Evolutionary conservation across 805 yeast species (phyloP).

Genomic region (Starmera dryadoides): DNA sequence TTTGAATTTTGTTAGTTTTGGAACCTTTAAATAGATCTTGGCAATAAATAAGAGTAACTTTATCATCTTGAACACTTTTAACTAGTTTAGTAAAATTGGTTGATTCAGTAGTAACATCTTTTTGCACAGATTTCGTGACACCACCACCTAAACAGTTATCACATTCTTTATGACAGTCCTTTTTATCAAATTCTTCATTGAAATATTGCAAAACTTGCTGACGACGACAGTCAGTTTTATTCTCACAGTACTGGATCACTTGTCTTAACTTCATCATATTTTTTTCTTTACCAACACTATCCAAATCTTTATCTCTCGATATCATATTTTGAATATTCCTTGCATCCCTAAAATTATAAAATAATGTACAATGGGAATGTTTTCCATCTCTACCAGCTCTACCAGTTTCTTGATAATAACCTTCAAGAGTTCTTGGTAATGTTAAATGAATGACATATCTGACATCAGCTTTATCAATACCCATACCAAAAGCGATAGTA

Average conservation of each 20-base stretch:
- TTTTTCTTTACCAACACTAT: conserved; percentile 57
- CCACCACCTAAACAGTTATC: conserved; percentile 68
- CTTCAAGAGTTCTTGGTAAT: conserved; percentile 86
- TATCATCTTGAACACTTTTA: conserved; percentile 41
- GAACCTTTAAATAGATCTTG: conserved; percentile 82
- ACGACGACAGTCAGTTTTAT: conserved; percentile 83
- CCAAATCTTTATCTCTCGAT: conserved; percentile 64
- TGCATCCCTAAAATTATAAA: conserved; percentile 75
- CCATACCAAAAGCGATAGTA: conserved; percentile 98
- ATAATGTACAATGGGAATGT: conserved; percentile 75
- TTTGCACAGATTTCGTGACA: conserved; percentile 35
- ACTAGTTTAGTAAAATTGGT: conserved; percentile 54
- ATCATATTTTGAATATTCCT: conserved; percentile 70
- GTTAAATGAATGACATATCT: conserved; percentile 85
- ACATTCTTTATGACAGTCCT: conserved; percentile 63
- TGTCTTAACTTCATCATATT: conserved; percentile 72
- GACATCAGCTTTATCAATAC: conserved; percentile 95
- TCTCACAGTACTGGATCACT: conserved; percentile 89
- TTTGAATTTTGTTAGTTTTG: conserved; percentile 49
- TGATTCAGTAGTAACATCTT: conserved; percentile 67
- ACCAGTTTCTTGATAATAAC: conserved; percentile 97
- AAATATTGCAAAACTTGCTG: conserved; percentile 85
- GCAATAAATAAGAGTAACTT: conserved; percentile 72
- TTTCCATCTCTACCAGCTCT: conserved; percentile 97
- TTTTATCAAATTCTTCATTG: conserved; percentile 70